Percentiles rank a stretch among this genome's conserved stretches.
phyloP scores from a whole-genome alignment of 257 asterid genomes.

The Capsicum baccatum region DNA sequence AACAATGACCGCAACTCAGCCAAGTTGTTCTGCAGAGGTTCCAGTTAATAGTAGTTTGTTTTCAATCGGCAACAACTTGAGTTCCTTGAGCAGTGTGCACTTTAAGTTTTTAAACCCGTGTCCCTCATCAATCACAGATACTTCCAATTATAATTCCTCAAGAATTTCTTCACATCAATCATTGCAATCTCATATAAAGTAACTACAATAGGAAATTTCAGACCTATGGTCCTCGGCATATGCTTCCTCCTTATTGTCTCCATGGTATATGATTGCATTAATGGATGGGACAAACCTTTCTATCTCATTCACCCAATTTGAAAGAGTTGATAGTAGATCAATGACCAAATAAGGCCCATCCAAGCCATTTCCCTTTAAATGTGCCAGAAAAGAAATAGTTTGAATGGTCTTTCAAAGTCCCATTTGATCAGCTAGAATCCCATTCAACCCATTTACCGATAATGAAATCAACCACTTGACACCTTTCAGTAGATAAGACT shows the following conservation, averaged over 20 bases:
- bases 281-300: conserved; percentile 78
- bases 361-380: conserved; percentile 92
- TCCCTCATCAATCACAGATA: conserved; percentile 98
- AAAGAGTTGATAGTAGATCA: conserved; percentile 96
- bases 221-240: conserved; percentile 84
- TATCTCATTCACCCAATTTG: conserved; percentile 95
- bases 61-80: conserved; percentile 65
- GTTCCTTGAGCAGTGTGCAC: conserved; percentile 77
- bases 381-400: conserved; percentile 93
- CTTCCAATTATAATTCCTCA: conserved; percentile 88
- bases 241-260: conserved; percentile 72
- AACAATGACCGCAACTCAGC: conserved; percentile 97
- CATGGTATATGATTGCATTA: conserved; percentile 83
- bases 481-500: conserved; percentile 91
- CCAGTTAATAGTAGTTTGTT: conserved; percentile 97
- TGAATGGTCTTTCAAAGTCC: conserved; percentile 99
- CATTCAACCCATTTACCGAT: conserved; percentile 99
- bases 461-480: conserved; percentile 98
- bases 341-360: conserved; percentile 91
- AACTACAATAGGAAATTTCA: conserved; percentile 81
- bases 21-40: conserved; percentile 96
- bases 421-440: conserved; percentile 99
- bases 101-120: conserved; percentile 91
- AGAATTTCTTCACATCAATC: conserved; percentile 59
- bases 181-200: conserved; percentile 94